Evolutionary conservation across 164 flowering plant species (phyloP).

Genomic region (Annona cherimola): DNA sequence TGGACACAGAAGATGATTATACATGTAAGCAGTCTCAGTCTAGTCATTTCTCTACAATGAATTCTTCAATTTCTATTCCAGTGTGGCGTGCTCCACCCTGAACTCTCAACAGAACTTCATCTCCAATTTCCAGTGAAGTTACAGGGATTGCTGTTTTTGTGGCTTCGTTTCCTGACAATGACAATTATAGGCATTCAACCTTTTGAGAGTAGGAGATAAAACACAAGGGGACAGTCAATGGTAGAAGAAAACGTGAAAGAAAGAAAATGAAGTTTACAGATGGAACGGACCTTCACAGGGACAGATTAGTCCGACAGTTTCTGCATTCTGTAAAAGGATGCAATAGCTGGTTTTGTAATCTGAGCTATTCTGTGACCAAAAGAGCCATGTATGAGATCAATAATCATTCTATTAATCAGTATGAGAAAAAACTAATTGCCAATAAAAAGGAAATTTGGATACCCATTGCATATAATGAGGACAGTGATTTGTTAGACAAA

Average conservation of each 20-base stretch:
- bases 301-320: slow-evolving; percentile 70
- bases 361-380: slow-evolving; percentile 26
- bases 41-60: slow-evolving; percentile 72
- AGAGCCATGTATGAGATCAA: not conserved
- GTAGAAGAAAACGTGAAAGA: not conserved
- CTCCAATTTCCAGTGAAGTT: slow-evolving; percentile 76
- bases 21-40: not conserved
- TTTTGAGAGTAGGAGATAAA: not conserved
- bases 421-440: no score
- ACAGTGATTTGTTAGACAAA: no score
- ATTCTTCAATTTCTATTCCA: slow-evolving; percentile 86
- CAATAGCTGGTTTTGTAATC: slow-evolving; percentile 45
- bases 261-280: not conserved
- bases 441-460: no score
- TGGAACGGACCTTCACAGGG: slow-evolving; percentile 44
- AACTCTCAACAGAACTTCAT: slow-evolving; percentile 52
- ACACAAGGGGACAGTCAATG: not conserved
- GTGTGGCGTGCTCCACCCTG: slow-evolving; percentile 90
- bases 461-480: no score
- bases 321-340: slow-evolving; percentile 84
- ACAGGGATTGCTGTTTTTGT: slow-evolving; percentile 54
- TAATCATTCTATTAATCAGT: not conserved
- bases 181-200: not conserved
- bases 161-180: slow-evolving; percentile 26
- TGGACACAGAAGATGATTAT: not conserved